Evolutionary conservation across 208 protist species (phyloP).

Genomic region (Borovskyia barvae): DNA sequence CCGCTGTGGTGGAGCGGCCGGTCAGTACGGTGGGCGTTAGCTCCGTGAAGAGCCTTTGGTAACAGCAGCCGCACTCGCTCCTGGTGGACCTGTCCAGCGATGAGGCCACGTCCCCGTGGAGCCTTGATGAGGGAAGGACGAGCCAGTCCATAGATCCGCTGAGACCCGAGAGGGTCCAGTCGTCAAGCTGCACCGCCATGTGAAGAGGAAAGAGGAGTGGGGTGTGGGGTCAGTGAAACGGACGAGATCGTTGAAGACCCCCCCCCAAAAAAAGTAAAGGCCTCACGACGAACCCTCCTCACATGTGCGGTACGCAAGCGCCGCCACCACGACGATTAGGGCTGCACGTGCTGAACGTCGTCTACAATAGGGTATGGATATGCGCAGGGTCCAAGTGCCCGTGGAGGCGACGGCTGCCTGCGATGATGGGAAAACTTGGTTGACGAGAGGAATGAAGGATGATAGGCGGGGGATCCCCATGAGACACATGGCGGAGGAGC

Average conservation of each 20-base stretch:
- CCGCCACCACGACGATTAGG: too few species aligned
- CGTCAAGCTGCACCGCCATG: conserved; percentile 19
- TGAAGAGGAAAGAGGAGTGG: too few species aligned
- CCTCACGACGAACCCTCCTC: too few species aligned
- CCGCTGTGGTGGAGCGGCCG: conserved; percentile 7
- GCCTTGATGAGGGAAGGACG: conserved; percentile 6
- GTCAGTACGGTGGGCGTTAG: conserved; percentile 24
- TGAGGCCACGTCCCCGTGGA: too few species aligned
- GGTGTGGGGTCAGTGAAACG: too few species aligned
- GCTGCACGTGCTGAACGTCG: too few species aligned
- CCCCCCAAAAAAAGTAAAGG: too few species aligned
- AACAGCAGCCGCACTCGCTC: neutral
- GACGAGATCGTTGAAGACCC: too few species aligned
- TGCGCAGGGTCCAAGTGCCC: too few species aligned
- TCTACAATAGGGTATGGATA: too few species aligned
- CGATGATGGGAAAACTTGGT: neutral
- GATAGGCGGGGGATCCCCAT: neutral
- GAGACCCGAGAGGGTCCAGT: conserved; percentile 17
- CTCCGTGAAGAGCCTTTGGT: conserved; percentile 17
- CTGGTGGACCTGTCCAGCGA: neutral
- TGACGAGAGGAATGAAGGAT: neutral
- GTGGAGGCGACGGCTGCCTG: too few species aligned
- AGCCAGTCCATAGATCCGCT: conserved; percentile 17
- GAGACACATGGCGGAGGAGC: neutral
- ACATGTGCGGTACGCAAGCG: too few species aligned